A percentile compares a stretch with the other conserved stretches of the same genome.
Conservation (phyloP, 2,329 filamentous ascomycete species). For the Hymenoscyphus fructigenus region DNA sequence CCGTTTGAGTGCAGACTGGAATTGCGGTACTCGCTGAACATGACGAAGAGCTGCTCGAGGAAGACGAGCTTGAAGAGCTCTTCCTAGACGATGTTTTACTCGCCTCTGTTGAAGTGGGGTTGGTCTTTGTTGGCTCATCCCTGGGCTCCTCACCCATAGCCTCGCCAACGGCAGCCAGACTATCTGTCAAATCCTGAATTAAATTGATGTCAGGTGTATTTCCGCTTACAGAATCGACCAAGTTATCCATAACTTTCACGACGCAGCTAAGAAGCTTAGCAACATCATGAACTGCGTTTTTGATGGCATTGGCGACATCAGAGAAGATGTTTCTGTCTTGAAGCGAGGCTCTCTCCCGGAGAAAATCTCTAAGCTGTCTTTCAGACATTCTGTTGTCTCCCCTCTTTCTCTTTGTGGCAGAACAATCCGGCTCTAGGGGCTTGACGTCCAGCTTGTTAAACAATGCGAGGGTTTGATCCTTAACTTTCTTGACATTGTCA, state of each 20-base stretch:
- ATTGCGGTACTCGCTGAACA: conserved; percentile 10
- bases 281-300: conserved; percentile 10
- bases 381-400: conserved; percentile 11
- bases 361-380: conserved; percentile 7
- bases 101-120: conserved; percentile 5
- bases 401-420: conserved; percentile 7
- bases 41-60: conserved; percentile 4
- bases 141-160: conserved; percentile 4
- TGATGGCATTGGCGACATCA: conserved; percentile 5
- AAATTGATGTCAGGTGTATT: conserved; percentile 4
- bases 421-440: conserved; percentile 8
- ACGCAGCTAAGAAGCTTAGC: conserved; percentile 16
- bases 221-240: conserved; percentile 13
- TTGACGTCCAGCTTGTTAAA: conserved; percentile 1
- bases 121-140: conserved; percentile 6
- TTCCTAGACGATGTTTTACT: no score
- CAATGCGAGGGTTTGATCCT: conserved; percentile 7
- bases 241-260: conserved; percentile 12
- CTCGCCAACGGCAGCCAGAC: conserved; percentile 13
- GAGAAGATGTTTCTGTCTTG: conserved; percentile 12
- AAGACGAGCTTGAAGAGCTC: no score
- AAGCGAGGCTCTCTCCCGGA: background rate
- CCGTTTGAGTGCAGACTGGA: conserved; percentile 11
- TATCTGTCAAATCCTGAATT: conserved; percentile 16
- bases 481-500: conserved; percentile 7